Conservation (phyloP, 192 early-diverging fungal species). For the Obelidium mucronatum region DNA sequence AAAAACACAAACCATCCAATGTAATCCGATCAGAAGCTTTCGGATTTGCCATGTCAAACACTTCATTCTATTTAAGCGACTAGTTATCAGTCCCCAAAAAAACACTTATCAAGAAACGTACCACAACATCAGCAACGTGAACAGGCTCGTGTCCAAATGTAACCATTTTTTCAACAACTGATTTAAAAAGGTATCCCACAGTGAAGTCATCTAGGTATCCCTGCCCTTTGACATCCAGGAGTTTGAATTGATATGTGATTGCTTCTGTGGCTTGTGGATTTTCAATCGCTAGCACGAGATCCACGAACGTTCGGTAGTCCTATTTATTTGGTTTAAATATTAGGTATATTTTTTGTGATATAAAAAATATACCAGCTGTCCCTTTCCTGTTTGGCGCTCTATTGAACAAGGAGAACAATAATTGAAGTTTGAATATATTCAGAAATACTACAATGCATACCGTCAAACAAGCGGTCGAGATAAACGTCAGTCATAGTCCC, state of each 20-base stretch:
- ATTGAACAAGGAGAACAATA: background rate
- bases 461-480: slow-evolving; percentile 61
- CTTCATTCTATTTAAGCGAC: slow-evolving; percentile 52
- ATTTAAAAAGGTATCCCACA: slow-evolving; percentile 56
- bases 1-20: slow-evolving; percentile 42
- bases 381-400: slow-evolving; percentile 53
- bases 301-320: slow-evolving; percentile 59
- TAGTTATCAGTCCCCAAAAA: background rate
- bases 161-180: slow-evolving; percentile 51
- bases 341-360: background rate
- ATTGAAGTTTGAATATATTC: no score
- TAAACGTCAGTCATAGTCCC: slow-evolving; percentile 55
- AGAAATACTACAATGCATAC: background rate
- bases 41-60: slow-evolving; percentile 67
- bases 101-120: slow-evolving; percentile 10
- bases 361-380: slow-evolving; percentile 44
- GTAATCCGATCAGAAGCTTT: slow-evolving; percentile 38
- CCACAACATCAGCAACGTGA: slow-evolving; percentile 49
- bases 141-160: slow-evolving; percentile 50
- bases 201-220: slow-evolving; percentile 58
- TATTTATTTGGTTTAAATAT: slow-evolving; percentile 30
- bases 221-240: slow-evolving; percentile 52
- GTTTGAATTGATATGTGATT: slow-evolving; percentile 53
- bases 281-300: slow-evolving; percentile 61
- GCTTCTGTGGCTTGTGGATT: slow-evolving; percentile 55